Conservation (phyloP, 768 basidiomycete genomes). For the Suillus variegatus region DNA sequence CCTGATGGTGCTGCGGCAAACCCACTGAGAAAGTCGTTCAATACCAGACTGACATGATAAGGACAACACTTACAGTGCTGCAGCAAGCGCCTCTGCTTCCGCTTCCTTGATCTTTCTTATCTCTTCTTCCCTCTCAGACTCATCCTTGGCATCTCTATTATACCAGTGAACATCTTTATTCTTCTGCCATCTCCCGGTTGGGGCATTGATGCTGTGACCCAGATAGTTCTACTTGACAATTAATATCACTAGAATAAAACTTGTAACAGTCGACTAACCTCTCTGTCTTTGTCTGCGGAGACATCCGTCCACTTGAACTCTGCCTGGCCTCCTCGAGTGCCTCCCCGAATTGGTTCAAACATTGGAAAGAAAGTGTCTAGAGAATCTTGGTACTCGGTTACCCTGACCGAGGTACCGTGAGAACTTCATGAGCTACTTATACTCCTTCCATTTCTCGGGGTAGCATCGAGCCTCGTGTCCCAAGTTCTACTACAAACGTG, state of each 20-base stretch:
- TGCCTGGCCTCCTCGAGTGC: conserved; percentile 89
- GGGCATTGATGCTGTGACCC: conserved; percentile 93
- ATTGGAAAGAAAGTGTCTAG: conserved; percentile 34
- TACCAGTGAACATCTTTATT: conserved; percentile 99
- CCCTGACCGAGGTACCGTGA: not conserved
- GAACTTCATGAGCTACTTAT: not conserved
- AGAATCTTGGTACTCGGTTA: not conserved
- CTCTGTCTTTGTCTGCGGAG: conserved; percentile 90
- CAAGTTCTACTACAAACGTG: not conserved
- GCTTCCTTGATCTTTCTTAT: conserved; percentile 81
- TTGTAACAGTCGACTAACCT: conserved; percentile 47
- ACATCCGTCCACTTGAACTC: conserved; percentile 93
- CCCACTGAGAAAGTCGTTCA: conserved; percentile 47
- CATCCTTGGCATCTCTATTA: conserved; percentile 56
- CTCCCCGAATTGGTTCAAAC: conserved; percentile 86
- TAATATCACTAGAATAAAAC: not conserved
- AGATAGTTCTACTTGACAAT: conserved; percentile 74
- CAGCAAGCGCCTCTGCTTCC: conserved; percentile 85
- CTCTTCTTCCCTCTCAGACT: conserved; percentile 64
- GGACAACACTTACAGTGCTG: conserved; percentile 63
- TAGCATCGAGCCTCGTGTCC: not conserved
- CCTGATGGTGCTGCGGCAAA: conserved; percentile 58
- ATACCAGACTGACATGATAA: not conserved
- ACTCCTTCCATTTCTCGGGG: not conserved
- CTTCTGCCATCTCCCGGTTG: conserved; percentile 96